Evolutionary conservation across 2,329 filamentous ascomycete species (phyloP), one percentile per base, ranked within the genome.

Genomic region (Ampelomyces quisqualis): DNA sequence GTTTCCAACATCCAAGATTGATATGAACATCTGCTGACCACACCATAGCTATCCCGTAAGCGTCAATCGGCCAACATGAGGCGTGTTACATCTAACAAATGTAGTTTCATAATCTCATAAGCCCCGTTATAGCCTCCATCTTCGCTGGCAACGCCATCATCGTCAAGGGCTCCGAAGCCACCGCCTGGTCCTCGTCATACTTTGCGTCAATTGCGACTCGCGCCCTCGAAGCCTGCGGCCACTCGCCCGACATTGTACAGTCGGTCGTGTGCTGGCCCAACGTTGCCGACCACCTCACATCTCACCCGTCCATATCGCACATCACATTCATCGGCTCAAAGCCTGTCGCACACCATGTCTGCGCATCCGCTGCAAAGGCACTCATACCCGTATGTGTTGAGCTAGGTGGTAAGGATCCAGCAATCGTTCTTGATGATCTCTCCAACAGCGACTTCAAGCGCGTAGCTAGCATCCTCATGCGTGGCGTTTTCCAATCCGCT

Each of bases 291-390:
- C 79, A 90, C 62, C 75, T 98, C 35, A 95, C 90, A 2, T 88
- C 86, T 7, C 93, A 97, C 67, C 84, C 86, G 0, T 81, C 77
- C 19, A 86, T 98, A 60, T 79, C 83, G 29, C 93, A 98, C 68
- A 77, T 98, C 51, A 97, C 93, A 13, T 98, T 98, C 71, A 97
- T 98, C 66, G 93, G 93, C 51, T 95, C 89, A 34, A 81, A 85
- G 34, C 79, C 85, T 1, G 86, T 97, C 8, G 93, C 90, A 13
- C 88, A 93, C 68, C 81, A 89, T 56, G 93, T 98, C 28, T 90
- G 88, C 52, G 82, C 84, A 44, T 90, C 86, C 3, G 90, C 93
- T 9, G 88, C 93, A 19, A 90, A 86, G 68, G 77, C 81, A 13
- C 77, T 98, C n/a, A 96, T 82, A 3, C 91, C 91, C 4, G 80